phyloP scores from a whole-genome alignment of 1,284 basidiomycete genomes.

The Xerocomus nothofagi region DNA sequence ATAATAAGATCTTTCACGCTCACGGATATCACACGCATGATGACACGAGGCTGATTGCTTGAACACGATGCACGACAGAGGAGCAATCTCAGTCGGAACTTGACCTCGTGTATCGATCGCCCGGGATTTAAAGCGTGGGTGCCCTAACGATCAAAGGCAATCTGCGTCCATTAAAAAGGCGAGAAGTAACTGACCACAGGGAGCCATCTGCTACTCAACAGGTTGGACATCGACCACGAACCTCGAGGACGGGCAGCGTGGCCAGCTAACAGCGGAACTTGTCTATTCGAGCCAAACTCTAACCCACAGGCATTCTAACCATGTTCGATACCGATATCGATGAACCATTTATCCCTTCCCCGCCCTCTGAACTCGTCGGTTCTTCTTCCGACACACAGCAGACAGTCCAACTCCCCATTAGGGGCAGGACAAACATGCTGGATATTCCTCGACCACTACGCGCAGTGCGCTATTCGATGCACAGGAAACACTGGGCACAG shows the following conservation, averaged over 20 bases:
- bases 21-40: conserved; percentile 2
- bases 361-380: conserved; percentile 28
- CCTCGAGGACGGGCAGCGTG: conserved; percentile 17
- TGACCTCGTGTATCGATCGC: conserved; percentile 31
- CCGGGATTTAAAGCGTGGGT: conserved; percentile 9
- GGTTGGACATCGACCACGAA: conserved; percentile 13
- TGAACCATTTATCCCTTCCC: conserved; percentile 32
- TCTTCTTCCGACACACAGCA: conserved; percentile 38
- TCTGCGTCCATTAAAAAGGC: conserved; percentile 15
- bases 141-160: conserved; percentile 7
- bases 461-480: conserved; percentile 35
- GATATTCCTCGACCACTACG: conserved; percentile 31
- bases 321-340: conserved; percentile 34
- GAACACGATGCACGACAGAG: conserved; percentile 27
- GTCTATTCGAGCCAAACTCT: conserved; percentile 12
- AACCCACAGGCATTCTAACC: conserved; percentile 7
- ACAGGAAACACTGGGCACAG: conserved; percentile 34
- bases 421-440: conserved; percentile 23
- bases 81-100: conserved; percentile 23
- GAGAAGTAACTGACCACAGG: conserved; percentile 1
- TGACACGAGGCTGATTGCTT: conserved; percentile 24
- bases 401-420: conserved; percentile 20
- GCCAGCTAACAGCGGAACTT: conserved; percentile 5
- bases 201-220: neutral
- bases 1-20: conserved; percentile 16